Evolutionary conservation across 805 yeast species (phyloP).

Genomic region (Schwanniomyces yamadae): DNA sequence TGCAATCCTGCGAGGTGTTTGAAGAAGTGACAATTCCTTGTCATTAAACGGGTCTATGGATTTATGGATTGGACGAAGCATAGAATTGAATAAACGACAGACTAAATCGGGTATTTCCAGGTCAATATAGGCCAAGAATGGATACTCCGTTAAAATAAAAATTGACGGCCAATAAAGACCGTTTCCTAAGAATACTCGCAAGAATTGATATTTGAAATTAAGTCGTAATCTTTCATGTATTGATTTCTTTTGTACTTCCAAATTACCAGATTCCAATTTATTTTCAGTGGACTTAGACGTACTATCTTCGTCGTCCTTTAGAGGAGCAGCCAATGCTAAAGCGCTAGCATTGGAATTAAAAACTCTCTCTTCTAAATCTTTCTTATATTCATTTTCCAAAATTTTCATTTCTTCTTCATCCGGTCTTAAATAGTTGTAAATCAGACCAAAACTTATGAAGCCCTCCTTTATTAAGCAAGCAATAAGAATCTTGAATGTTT

Average conservation of each 20-base stretch:
- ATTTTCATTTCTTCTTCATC: constrained; percentile 43
- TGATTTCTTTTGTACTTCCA: constrained; percentile 4
- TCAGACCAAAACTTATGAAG: constrained; percentile 58
- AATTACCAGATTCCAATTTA: constrained; percentile 9
- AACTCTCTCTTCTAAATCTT: constrained; percentile 52
- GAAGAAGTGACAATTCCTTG: constrained; percentile 21
- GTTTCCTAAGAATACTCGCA: constrained; percentile 52
- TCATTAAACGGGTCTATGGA: constrained; percentile 18
- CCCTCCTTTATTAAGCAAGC: constrained; percentile 64
- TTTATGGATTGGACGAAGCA: constrained; percentile 49
- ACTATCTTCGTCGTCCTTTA: constrained; percentile 64
- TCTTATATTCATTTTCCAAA: constrained; percentile 45
- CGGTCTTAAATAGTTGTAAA: constrained; percentile 60
- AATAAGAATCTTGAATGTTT: constrained; percentile 44
- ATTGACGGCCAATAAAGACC: constrained; percentile 66
- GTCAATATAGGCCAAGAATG: constrained; percentile 57
- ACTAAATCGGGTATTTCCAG: constrained; percentile 48
- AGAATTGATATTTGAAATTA: constrained; percentile 36
- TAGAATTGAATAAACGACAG: constrained; percentile 46
- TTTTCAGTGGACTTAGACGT: constrained; percentile 16
- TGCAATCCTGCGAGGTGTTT: constrained; percentile 20
- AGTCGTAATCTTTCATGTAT: constrained; percentile 17
- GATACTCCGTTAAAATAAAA: constrained; percentile 57
- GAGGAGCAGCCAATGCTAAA: constrained; percentile 83
- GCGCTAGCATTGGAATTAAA: constrained; percentile 70